Evolutionary conservation across 139 green algal genomes (phyloP).

Genomic region (Coelastrella sp.): DNA sequence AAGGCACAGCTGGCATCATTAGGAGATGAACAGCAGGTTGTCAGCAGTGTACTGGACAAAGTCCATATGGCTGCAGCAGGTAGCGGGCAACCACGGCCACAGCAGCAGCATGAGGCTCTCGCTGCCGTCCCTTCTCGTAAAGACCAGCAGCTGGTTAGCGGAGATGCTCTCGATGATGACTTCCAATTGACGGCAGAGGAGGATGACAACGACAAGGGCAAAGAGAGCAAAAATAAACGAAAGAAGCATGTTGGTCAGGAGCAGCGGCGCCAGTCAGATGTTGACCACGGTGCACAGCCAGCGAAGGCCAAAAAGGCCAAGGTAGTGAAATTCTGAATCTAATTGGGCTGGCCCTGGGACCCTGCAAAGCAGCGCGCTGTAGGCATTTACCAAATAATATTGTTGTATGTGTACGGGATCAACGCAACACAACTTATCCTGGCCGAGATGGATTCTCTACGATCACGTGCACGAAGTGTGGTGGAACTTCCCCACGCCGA

Average conservation of each 20-base stretch:
- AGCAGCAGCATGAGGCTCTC: constrained; percentile 13
- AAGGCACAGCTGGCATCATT: constrained; percentile 6
- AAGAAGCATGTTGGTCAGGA: background rate
- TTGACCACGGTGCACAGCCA: background rate
- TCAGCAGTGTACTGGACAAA: background rate
- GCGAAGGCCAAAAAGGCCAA: constrained; percentile 28
- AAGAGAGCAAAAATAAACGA: background rate
- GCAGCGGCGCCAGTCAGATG: background rate
- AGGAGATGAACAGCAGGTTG: constrained; percentile 4
- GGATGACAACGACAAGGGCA: background rate
- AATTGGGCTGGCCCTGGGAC: background rate
- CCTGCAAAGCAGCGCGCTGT: background rate
- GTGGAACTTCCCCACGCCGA: too few species aligned
- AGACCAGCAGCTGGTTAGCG: constrained; percentile 26
- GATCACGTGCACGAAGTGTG: too few species aligned
- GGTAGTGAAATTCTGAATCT: constrained; percentile 30
- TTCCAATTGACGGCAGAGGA: background rate
- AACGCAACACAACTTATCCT: too few species aligned
- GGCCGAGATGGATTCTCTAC: too few species aligned
- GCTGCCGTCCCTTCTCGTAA: background rate
- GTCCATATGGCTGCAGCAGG: constrained; percentile 26
- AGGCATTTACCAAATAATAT: background rate
- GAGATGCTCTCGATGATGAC: constrained; percentile 41
- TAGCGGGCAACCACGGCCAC: background rate
- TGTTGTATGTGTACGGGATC: too few species aligned